Base-by-base conservation (phyloP, 768 basidiomycete genomes). In the Rhizopogon sp. region DNA sequence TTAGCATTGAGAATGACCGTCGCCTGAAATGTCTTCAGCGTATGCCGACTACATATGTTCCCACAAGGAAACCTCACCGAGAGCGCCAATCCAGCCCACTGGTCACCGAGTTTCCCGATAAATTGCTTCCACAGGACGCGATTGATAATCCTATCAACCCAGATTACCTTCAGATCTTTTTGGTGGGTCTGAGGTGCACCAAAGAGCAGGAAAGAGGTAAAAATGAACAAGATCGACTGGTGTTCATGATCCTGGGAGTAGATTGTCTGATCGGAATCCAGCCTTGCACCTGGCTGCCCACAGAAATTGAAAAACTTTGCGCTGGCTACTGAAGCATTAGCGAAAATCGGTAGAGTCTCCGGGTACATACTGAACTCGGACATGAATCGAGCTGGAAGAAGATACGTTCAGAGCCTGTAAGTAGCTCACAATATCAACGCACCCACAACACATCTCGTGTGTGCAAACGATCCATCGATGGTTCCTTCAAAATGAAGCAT, bases 1-100 rank as follows among this genome's bases (percentile, higher is more conserved):
- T 81, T 81, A 3, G 77, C 78, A 28, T 75, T 76, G 10, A 82
- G 64, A 29, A 83, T 64, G 7, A 82, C 78, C 0, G 78, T 79
- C 1, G 72, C 73, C 80, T 82, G 28, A 4, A 42, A 13, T 51
- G 17, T 43, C 16, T 5, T 16, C 43, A 39, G 17, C 7, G 3
- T 47, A 11, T 22, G 46, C 20, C 8, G 33, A 43, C 17, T 20
- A 28, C 14, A 9, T 17, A 14, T 52, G 7, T 22, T 55, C 39
- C 14, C 9, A 17, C 31, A 31, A 29, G 33, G 31, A 20, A 16
- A 31, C 60, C 76, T 31, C 46, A 82, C 81, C 53, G 74, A 76
- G 37, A 79, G 72, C 20, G 74, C 74, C 43, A 79, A 72, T 43
- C 76, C 74, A 53, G 74, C 63, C 81, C 78, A 79, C 57, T 83